Evolutionary conservation across 495 filamentous ascomycete genomes (phyloP), one percentile per base, ranked within the genome.

Genomic region (Bathelium albidoporum): DNA sequence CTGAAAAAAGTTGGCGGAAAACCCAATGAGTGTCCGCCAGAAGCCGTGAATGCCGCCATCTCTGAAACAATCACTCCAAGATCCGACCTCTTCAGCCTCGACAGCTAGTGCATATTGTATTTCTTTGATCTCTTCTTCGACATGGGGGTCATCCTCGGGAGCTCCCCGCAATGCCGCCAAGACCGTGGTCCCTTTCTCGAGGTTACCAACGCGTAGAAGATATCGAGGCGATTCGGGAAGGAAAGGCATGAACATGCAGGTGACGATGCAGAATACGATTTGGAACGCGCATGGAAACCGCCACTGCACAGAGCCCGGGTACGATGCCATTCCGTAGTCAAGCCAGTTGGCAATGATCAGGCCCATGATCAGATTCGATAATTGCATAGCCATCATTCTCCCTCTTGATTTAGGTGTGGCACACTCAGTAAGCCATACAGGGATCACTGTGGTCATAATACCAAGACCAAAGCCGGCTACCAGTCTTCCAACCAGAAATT

Each of bases 331-430:
- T 7, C 65, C 67, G 32, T 64, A 69, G 32, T 69, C 65, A 43
- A 69, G 29, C 67, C 67, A 69, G 49, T 69, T 60, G 14, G 66
- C 52, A 45, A 69, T 64, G 34, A 66, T 64, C 24, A 66, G n/a
- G 10, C 66, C 66, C 59, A 66, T 65, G 63, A 65, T 65, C 5
- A 68, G 29, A 41, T 65, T 65, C 4, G 26, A 36, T 20, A 65
- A 55, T 60, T 69, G 66, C 64, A 66, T 66, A 18, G 66, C 55
- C 64, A 66, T 64, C 64, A 69, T 61, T 11, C 60, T 36, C 2
- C 64, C 66, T n/a, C 66, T 52, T 20, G 61, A 66, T 31, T 32
- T 60, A 4, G 66, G 60, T 43, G 49, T 60, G 1, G 64, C 52
- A 39, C 60, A 63, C 32, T 69, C 66, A 11, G 66, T 63, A 14